phyloP scores from a whole-genome alignment of 2,329 filamentous ascomycete genomes.

The Talaromyces sp. region DNA sequence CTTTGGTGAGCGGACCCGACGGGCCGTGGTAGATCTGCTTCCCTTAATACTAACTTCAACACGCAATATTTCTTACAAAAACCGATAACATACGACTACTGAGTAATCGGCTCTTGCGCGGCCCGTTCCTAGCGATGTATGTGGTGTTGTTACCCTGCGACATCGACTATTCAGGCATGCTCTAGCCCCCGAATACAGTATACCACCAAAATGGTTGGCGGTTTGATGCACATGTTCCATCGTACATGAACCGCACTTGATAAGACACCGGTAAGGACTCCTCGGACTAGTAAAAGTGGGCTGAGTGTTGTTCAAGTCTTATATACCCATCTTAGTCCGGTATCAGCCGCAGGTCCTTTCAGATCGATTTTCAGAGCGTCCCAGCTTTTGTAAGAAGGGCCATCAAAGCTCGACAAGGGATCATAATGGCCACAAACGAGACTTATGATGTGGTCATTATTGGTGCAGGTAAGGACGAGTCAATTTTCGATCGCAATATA shows the following conservation, averaged over 20 bases:
- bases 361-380: neutral
- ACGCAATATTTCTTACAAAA: neutral
- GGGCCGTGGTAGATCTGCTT: neutral
- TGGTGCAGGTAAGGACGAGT: neutral
- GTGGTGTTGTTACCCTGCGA: neutral
- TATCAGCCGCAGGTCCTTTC: neutral
- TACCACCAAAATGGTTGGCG: neutral
- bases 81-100: neutral
- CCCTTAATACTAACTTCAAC: neutral
- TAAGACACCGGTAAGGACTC: neutral
- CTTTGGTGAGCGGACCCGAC: neutral
- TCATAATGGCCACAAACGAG: neutral
- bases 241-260: neutral
- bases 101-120: neutral
- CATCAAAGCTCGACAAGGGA: neutral
- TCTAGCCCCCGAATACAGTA: neutral
- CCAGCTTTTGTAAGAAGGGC: neutral
- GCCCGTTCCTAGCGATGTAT: neutral
- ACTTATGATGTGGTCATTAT: conserved; percentile 1
- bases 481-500: neutral
- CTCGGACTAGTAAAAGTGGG: neutral
- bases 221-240: neutral
- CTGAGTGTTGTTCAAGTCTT: neutral
- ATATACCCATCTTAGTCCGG: neutral
- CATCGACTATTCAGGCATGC: neutral